Percentiles rank a stretch among this genome's conserved stretches.
Evolutionary conservation across 2,329 filamentous ascomycete genomes (phyloP).

Genomic region (Microsporum ferrugineum): DNA sequence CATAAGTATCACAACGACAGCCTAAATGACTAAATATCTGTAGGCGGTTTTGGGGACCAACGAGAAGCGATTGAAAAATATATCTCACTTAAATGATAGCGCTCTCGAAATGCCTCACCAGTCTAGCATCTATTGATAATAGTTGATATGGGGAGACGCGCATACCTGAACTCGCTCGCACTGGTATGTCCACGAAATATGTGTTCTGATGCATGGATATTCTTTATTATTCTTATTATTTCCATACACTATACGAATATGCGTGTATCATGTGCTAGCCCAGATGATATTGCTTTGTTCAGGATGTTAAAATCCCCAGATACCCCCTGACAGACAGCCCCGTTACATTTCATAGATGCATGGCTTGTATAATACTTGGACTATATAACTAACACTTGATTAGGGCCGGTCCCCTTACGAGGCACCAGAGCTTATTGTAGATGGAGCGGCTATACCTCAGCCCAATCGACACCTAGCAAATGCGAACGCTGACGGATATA

Average conservation of each 20-base stretch:
- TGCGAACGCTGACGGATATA: slow-evolving; percentile 32
- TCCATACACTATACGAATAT: too few relatives aligned
- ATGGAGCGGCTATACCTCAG: slow-evolving; percentile 5
- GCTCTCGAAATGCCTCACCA: background rate
- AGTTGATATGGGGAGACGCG: slow-evolving; percentile 33
- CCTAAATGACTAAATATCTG: background rate
- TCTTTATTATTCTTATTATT: background rate
- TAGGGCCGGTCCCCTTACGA: slow-evolving; percentile 39
- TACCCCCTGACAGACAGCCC: too few relatives aligned
- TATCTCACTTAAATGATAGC: background rate
- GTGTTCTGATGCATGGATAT: background rate
- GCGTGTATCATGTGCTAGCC: too few relatives aligned
- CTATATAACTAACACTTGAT: slow-evolving; percentile 15
- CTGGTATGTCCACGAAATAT: slow-evolving; percentile 28
- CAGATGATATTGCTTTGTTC: too few relatives aligned
- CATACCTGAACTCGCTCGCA: slow-evolving; percentile 36
- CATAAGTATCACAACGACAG: background rate
- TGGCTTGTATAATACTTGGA: background rate
- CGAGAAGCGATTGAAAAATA: background rate
- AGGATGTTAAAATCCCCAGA: too few relatives aligned
- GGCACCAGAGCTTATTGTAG: slow-evolving; percentile 23
- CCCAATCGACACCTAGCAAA: background rate
- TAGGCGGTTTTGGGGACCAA: background rate
- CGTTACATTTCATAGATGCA: background rate
- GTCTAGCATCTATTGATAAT: background rate